These are phyloP conservation scores for Colletotrichum sidae DNA, from an alignment of 2,329 filamentous ascomycete genomes.

Conservation along the genomic window DNA sequence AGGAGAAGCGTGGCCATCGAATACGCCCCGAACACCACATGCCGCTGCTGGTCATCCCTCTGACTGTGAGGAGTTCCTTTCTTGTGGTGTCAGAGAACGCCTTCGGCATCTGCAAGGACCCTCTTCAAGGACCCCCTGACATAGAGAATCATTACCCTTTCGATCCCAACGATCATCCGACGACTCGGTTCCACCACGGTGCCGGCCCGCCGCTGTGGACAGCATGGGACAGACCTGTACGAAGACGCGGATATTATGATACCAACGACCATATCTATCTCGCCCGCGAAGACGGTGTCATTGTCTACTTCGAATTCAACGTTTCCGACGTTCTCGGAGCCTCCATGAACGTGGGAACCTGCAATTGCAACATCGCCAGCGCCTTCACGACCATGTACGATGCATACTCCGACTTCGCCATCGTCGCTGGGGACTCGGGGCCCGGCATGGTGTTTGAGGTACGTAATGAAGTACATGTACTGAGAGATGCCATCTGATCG, in stretches of 20 bases:
- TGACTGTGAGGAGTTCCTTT: constrained; percentile 78
- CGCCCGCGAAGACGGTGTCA: constrained; percentile 85
- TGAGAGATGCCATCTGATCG: background rate
- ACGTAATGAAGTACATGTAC: constrained; percentile 42
- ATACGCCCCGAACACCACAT: constrained; percentile 66
- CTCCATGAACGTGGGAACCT: constrained; percentile 70
- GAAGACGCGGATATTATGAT: constrained; percentile 71
- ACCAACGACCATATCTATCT: constrained; percentile 85
- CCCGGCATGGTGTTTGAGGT: constrained; percentile 82
- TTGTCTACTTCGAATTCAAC: constrained; percentile 79
- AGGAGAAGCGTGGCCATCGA: constrained; percentile 61
- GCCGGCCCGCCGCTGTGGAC: constrained; percentile 75
- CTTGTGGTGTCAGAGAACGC: constrained; percentile 72
- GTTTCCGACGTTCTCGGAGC: constrained; percentile 65
- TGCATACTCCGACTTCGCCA: constrained; percentile 78
- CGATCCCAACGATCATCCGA: constrained; percentile 51
- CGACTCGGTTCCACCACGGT: constrained; percentile 61
- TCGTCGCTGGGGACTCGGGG: constrained; percentile 82
- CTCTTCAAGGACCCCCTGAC: constrained; percentile 62
- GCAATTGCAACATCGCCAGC: constrained; percentile 80
- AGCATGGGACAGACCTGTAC: constrained; percentile 83
- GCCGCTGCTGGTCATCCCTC: constrained; percentile 77
- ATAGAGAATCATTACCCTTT: constrained; percentile 54
- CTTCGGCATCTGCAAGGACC: constrained; percentile 67
- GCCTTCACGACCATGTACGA: constrained; percentile 84